Percentiles rank a stretch among this genome's conserved stretches.
These are phyloP conservation scores for Elsinoe australis DNA, from an alignment of 2,329 filamentous ascomycete species.

Conservation along the genomic window DNA sequence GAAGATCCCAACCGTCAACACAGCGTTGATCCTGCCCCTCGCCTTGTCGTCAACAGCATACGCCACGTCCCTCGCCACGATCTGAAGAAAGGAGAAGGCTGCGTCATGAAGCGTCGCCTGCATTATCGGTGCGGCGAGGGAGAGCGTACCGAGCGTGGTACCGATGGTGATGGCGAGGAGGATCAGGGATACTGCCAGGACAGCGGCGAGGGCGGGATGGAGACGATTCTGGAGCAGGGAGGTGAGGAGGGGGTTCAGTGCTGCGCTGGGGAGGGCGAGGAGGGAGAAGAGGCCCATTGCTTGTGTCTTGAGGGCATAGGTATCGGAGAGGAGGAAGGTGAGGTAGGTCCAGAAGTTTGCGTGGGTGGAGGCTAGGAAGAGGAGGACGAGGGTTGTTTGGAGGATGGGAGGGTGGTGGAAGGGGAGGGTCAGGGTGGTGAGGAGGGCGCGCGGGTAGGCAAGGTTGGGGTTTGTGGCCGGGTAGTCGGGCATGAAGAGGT, in stretches of 20 bases:
- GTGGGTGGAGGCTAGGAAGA: conserved; percentile 55
- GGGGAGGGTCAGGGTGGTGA: conserved; percentile 57
- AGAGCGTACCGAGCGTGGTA: conserved; percentile 58
- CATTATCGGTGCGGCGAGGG: conserved; percentile 62
- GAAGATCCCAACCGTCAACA: conserved; percentile 71
- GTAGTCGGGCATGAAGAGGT: conserved; percentile 72
- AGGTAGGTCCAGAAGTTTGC: conserved; percentile 67
- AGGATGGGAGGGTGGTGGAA: conserved; percentile 59
- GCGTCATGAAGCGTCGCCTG: conserved; percentile 65
- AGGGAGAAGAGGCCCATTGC: conserved; percentile 71
- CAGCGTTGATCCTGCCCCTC: conserved; percentile 69
- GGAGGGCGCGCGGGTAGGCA: conserved; percentile 59
- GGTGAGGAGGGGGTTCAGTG: conserved; percentile 62
- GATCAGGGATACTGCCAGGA: conserved; percentile 60
- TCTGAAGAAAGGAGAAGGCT: conserved; percentile 64
- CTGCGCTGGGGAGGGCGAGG: conserved; percentile 64
- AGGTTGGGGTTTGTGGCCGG: conserved; percentile 61
- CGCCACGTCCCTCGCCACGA: conserved; percentile 63
- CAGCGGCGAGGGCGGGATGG: conserved; percentile 62
- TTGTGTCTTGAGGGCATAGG: conserved; percentile 60
- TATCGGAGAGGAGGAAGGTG: conserved; percentile 68
- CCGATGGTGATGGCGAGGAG: conserved; percentile 60
- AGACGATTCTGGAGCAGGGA: conserved; percentile 59
- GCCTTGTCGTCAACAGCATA: conserved; percentile 64
- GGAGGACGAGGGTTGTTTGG: conserved; percentile 60